A percentile compares a stretch with the other conserved stretches of the same genome.
Conservation (phyloP, 129 eudicot genomes). For the Flaveria robusta region DNA sequence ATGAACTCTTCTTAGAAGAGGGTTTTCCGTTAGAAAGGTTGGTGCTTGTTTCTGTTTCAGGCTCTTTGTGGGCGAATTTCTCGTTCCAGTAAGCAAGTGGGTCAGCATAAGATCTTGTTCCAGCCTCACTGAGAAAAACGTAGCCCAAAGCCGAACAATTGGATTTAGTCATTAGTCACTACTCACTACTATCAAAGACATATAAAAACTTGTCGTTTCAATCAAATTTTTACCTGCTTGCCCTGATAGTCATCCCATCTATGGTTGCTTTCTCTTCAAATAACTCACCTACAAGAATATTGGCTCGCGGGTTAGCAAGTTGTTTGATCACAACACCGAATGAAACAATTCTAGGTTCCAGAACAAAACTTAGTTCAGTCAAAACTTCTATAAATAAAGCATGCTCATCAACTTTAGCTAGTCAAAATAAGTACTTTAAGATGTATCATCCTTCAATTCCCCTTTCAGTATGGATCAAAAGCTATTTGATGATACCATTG, state of each 20-base stretch:
- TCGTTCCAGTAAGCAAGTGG: conserved; percentile 46
- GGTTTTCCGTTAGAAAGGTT: conserved; percentile 52
- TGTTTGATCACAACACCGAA: conserved; percentile 9
- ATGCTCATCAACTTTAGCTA: background rate
- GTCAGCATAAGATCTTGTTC: conserved; percentile 53
- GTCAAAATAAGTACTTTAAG: background rate
- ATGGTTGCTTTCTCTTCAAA: conserved; percentile 44
- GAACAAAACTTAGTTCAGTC: background rate
- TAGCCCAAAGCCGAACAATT: background rate
- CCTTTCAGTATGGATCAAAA: background rate
- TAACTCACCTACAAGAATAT: conserved; percentile 36
- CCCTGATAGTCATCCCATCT: conserved; percentile 43
- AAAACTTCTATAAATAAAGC: background rate
- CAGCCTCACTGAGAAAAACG: conserved; percentile 36
- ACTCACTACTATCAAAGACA: background rate
- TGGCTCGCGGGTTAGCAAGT: background rate
- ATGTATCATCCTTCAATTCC: background rate
- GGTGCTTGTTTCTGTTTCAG: conserved; percentile 36
- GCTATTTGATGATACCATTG: background rate
- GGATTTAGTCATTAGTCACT: background rate
- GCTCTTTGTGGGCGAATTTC: conserved; percentile 24
- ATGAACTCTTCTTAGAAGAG: conserved; percentile 36
- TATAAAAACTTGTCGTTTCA: background rate
- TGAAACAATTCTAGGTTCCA: background rate
- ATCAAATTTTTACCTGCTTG: conserved; percentile 41